Conservation (phyloP, 331 rosid genomes). For the Rhamnella rubrinervis region DNA sequence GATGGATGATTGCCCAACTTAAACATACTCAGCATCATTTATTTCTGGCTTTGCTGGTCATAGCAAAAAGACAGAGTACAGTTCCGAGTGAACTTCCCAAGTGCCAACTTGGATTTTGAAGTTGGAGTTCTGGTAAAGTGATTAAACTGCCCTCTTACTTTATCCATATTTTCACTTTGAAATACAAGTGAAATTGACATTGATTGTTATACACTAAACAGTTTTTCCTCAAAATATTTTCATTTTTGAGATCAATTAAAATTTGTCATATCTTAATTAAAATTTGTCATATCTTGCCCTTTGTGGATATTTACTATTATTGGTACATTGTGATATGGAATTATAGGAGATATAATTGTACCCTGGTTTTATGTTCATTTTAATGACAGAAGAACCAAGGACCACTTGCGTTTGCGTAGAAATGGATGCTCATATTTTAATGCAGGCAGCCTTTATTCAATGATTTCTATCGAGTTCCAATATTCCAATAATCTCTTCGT, state of each 20-base stretch:
- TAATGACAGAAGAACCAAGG: not conserved
- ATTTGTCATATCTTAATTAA: not conserved
- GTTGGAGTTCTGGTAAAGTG: slow-evolving; percentile 6
- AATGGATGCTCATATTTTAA: not conserved
- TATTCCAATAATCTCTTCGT: too few species aligned
- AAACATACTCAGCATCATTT: slow-evolving; percentile 11
- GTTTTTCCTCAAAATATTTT: not conserved
- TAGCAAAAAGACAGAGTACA: slow-evolving; percentile 12
- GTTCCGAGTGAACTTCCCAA: slow-evolving; percentile 24
- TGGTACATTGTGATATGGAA: not conserved
- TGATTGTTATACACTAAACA: not conserved
- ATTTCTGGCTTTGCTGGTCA: slow-evolving; percentile 5
- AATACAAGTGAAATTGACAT: slow-evolving; percentile 19
- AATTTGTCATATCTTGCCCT: not conserved
- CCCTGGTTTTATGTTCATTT: not conserved
- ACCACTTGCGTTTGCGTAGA: not conserved
- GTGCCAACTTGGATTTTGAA: slow-evolving; percentile 6
- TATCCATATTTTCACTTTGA: slow-evolving; percentile 27
- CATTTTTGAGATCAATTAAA: not conserved
- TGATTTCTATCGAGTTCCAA: not conserved
- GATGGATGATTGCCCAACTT: slow-evolving; percentile 9
- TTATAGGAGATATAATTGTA: not conserved
- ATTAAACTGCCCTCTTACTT: slow-evolving; percentile 24
- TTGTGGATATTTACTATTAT: not conserved
- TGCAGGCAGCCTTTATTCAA: too few species aligned